These are phyloP conservation scores for Trichoderma sp. DNA, from an alignment of 2,329 filamentous ascomycete species.

Conservation along the genomic window DNA sequence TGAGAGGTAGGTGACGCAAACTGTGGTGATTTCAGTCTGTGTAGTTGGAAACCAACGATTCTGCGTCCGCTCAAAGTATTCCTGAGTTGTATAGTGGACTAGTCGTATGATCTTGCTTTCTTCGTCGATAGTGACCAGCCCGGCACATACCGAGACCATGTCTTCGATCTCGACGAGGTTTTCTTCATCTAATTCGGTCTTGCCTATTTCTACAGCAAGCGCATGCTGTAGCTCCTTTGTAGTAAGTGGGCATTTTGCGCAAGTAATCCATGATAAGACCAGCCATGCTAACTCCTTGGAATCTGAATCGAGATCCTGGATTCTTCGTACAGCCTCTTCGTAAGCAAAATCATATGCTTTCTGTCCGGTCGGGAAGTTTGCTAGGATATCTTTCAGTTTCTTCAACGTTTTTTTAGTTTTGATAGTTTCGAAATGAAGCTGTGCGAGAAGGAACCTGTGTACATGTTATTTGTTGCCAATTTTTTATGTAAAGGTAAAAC, in stretches of 20 bases:
- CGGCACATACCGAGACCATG: conserved; percentile 1
- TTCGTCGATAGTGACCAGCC: not conserved
- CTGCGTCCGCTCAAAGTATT: conserved; percentile 9
- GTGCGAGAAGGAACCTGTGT: not conserved
- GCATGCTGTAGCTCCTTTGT: not conserved
- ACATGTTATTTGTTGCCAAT: not conserved
- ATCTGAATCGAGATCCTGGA: not conserved
- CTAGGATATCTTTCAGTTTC: not conserved
- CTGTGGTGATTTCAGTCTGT: not conserved
- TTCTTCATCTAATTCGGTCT: not conserved
- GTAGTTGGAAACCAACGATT: not conserved
- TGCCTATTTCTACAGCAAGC: not conserved
- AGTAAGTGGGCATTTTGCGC: not conserved
- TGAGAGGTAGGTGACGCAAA: not conserved
- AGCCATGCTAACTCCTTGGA: not conserved
- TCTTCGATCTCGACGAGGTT: not conserved
- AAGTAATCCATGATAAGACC: not conserved
- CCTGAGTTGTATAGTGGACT: conserved; percentile 9
- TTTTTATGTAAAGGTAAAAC: not conserved
- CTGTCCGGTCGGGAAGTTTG: not conserved
- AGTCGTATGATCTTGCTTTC: not conserved
- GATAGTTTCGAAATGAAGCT: not conserved
- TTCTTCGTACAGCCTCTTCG: conserved; percentile 1
- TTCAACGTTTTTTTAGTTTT: not conserved
- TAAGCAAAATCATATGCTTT: not conserved